These are phyloP conservation scores for Selaginella tamariscina DNA, from an alignment of 75 land plant species.

Conservation along the genomic window DNA sequence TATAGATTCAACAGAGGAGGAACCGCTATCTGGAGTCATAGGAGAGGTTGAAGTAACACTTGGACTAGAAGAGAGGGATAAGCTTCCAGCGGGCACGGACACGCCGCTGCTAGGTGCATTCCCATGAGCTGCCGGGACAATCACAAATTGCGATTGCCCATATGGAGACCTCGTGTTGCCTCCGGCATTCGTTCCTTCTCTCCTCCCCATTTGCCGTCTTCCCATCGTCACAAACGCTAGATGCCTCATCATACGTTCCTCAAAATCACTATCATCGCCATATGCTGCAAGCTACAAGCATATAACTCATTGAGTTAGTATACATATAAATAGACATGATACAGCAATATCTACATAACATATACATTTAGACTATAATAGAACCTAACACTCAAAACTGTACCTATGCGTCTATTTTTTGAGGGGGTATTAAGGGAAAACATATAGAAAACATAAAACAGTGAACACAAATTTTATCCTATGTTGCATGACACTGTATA, in stretches of 20 bases:
- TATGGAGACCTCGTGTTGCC: conserved; percentile 16
- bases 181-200: conserved; percentile 32
- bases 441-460: too few species aligned
- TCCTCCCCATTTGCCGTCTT: conserved; percentile 61
- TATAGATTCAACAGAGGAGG: neutral
- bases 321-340: too few species aligned
- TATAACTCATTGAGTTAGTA: neutral
- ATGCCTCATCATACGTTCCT: conserved; percentile 95
- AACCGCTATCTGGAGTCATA: neutral
- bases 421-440: too few species aligned
- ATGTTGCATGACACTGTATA: too few species aligned
- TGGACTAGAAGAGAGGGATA: conserved; percentile 11
- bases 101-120: conserved; percentile 13
- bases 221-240: conserved; percentile 90
- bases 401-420: too few species aligned
- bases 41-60: neutral
- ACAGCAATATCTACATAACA: too few species aligned
- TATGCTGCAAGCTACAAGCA: conserved; percentile 49
- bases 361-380: too few species aligned
- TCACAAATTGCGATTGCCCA: conserved; percentile 20
- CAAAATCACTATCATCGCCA: conserved; percentile 72
- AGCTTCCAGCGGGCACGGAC: conserved; percentile 17
- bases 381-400: too few species aligned
- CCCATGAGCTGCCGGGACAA: conserved; percentile 16
- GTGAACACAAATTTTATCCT: too few species aligned